A percentile compares a stretch with the other conserved stretches of the same genome.
Conservation (phyloP, 805 yeast species). For the Millerozyma acaciae region DNA sequence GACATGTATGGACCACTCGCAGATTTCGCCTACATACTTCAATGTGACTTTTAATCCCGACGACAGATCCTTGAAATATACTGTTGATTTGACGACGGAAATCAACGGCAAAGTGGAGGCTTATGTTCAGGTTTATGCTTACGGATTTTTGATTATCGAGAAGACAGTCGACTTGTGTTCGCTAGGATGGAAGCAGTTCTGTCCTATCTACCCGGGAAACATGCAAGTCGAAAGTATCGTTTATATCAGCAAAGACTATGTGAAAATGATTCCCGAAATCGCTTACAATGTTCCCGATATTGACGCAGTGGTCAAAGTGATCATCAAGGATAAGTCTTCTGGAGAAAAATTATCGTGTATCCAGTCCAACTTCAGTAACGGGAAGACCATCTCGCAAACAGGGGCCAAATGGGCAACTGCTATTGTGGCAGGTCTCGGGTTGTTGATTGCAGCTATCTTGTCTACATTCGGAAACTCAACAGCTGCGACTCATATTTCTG, state of each 20-base stretch:
- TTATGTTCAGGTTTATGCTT: constrained; percentile 72
- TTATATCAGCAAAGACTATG: constrained; percentile 50
- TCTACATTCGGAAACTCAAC: constrained; percentile 83
- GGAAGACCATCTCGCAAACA: constrained; percentile 74
- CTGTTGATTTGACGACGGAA: constrained; percentile 65
- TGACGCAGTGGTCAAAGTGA: constrained; percentile 70
- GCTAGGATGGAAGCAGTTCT: constrained; percentile 77
- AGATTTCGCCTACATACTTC: constrained; percentile 68
- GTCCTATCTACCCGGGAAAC: constrained; percentile 82
- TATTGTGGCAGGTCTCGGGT: constrained; percentile 81
- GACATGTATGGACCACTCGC: constrained; percentile 77
- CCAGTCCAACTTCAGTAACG: constrained; percentile 70
- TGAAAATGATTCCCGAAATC: constrained; percentile 68
- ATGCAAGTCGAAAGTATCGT: constrained; percentile 71
- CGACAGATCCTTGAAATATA: constrained; percentile 61
- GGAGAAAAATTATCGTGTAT: constrained; percentile 62
- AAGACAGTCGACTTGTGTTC: constrained; percentile 59
- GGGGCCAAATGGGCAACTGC: constrained; percentile 95
- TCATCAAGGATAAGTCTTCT: constrained; percentile 37
- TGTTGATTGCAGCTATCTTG: constrained; percentile 74
- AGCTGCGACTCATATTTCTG: constrained; percentile 85
- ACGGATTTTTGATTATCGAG: constrained; percentile 71
- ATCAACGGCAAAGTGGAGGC: constrained; percentile 67
- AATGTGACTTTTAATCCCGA: constrained; percentile 75
- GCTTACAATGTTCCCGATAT: constrained; percentile 85